A percentile compares a stretch with the other conserved stretches of the same genome.
Conservation (phyloP, 495 filamentous ascomycete genomes). For the Gamarada debralockiae region DNA sequence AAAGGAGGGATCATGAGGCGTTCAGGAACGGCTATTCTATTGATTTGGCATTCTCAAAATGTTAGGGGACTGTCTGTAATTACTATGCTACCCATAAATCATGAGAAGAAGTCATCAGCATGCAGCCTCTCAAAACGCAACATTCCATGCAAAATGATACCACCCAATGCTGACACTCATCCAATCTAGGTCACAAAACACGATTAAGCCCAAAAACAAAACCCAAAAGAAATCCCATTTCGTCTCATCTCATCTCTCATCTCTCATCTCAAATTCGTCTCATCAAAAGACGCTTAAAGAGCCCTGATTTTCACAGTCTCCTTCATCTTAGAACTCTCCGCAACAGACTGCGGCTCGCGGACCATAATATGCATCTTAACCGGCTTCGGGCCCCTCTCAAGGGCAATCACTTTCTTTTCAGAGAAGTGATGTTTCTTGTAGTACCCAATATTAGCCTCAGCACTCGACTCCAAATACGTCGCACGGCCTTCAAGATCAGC, state of each 20-base stretch:
- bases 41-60: not conserved
- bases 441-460: slow-evolving; percentile 58
- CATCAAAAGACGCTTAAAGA: not conserved
- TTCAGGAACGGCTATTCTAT: not conserved
- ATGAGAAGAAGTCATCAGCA: not conserved
- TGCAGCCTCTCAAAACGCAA: too few relatives aligned
- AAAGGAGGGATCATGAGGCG: not conserved
- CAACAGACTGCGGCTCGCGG: slow-evolving; percentile 45
- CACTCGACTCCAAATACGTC: slow-evolving; percentile 74
- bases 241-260: not conserved
- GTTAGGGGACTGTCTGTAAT: slow-evolving; percentile 3
- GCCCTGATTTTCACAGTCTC: slow-evolving; percentile 9
- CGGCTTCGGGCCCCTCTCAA: slow-evolving; percentile 54
- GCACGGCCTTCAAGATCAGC: slow-evolving; percentile 59
- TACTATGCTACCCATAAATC: slow-evolving; percentile 3
- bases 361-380: slow-evolving; percentile 75
- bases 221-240: not conserved
- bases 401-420: slow-evolving; percentile 49
- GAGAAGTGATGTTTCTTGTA: slow-evolving; percentile 71
- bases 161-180: too few relatives aligned
- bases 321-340: slow-evolving; percentile 10
- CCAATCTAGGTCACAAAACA: not conserved
- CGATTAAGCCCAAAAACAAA: not conserved
- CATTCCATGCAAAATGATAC: too few relatives aligned
- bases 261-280: not conserved